Conservation (phyloP, 1,284 basidiomycete genomes). For the Apiotrichum sp. region DNA sequence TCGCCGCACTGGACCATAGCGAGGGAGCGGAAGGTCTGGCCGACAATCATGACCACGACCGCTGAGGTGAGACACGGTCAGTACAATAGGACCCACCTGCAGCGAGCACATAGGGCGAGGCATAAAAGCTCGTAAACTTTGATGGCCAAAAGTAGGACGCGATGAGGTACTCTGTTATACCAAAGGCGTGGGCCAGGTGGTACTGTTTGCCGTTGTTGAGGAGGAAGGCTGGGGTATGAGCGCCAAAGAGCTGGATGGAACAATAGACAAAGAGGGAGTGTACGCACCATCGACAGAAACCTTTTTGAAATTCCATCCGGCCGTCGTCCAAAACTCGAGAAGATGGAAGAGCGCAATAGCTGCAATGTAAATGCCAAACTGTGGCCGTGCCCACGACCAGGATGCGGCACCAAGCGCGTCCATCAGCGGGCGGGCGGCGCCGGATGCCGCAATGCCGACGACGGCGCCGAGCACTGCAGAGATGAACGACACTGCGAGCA, state of each 20-base stretch:
- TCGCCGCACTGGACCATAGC: conserved; percentile 94
- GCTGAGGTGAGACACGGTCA: too few species aligned
- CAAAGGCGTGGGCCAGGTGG: conserved; percentile 73
- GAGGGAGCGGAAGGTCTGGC: conserved; percentile 72
- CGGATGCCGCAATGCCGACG: conserved; percentile 37
- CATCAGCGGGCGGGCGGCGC: conserved; percentile 51
- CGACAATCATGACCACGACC: conserved; percentile 37
- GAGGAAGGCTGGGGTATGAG: conserved; percentile 65
- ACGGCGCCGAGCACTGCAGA: conserved; percentile 64
- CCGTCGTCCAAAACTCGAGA: conserved; percentile 90
- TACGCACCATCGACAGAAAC: conserved; percentile 83
- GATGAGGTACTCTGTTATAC: conserved; percentile 73
- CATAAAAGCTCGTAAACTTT: conserved; percentile 24
- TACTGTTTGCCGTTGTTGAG: conserved; percentile 85
- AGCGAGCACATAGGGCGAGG: conserved; percentile 44
- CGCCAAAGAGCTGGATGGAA: neutral
- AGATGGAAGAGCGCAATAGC: conserved; percentile 84
- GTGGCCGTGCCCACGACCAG: conserved; percentile 63
- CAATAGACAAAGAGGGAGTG: neutral
- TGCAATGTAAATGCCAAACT: conserved; percentile 73
- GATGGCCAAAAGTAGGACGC: conserved; percentile 57
- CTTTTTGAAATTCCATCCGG: conserved; percentile 89
- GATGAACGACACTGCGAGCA: conserved; percentile 63
- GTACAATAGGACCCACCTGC: neutral
- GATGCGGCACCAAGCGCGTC: conserved; percentile 22